Percentiles rank a stretch among this genome's conserved stretches.
Evolutionary conservation across 345 rosid species (phyloP).

Genomic region (Eutrema yunnanense): DNA sequence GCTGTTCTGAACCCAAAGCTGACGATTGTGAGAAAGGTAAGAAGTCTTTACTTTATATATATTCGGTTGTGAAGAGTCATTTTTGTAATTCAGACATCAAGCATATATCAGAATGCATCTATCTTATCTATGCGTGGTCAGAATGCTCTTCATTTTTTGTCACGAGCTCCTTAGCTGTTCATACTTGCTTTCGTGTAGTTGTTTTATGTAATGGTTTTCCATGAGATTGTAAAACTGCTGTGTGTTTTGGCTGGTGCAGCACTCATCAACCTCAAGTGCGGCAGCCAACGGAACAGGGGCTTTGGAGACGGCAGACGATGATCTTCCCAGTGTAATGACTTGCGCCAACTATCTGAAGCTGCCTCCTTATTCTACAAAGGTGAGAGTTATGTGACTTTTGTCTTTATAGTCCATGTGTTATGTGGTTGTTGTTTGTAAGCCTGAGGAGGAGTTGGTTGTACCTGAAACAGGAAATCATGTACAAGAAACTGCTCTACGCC

Average conservation of each 20-base stretch:
- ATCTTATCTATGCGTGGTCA: no score
- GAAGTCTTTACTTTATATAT: background rate
- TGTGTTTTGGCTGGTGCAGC: slow-evolving; percentile 56
- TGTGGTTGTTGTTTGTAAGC: background rate
- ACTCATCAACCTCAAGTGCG: slow-evolving; percentile 63
- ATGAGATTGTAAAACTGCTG: background rate
- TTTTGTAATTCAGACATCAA: background rate
- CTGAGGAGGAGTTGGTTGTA: background rate
- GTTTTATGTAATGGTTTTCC: background rate
- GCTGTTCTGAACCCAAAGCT: slow-evolving; percentile 93
- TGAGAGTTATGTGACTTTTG: slow-evolving; percentile 8
- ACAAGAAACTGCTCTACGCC: slow-evolving; percentile 83
- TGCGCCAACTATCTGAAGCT: slow-evolving; percentile 99
- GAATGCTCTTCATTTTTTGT: no score
- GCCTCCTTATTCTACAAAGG: slow-evolving; percentile 98
- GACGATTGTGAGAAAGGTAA: slow-evolving; percentile 98
- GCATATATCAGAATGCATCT: background rate
- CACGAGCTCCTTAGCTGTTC: no score
- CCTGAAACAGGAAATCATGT: slow-evolving; percentile 84
- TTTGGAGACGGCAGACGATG: slow-evolving; percentile 85
- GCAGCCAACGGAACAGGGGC: slow-evolving; percentile 66
- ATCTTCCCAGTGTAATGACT: slow-evolving; percentile 98
- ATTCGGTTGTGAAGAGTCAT: background rate
- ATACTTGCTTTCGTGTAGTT: background rate
- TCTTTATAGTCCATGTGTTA: background rate